A percentile compares a stretch with the other conserved stretches of the same genome.
These are phyloP conservation scores for Blastocystis sp. DNA, from an alignment of 352 stramenopile genomes.

Conservation along the genomic window DNA sequence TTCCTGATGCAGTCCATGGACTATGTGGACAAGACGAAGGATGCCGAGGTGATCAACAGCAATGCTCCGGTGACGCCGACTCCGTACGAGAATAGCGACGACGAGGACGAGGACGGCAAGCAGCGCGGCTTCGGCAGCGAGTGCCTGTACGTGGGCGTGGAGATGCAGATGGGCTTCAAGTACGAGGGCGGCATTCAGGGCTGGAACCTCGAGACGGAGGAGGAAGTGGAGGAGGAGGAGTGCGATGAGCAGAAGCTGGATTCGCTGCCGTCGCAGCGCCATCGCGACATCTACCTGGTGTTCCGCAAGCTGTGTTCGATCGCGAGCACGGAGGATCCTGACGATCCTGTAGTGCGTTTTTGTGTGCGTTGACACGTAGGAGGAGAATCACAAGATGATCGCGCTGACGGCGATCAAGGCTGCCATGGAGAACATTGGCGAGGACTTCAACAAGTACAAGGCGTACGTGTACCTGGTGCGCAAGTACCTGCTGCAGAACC, in stretches of 20 bases:
- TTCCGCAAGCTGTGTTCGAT: slow-evolving; percentile 95
- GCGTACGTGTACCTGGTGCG: slow-evolving; percentile 95
- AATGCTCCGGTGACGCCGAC: neutral
- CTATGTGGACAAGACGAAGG: slow-evolving; percentile 73
- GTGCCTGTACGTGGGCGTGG: slow-evolving; percentile 66
- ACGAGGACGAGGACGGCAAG: slow-evolving; percentile 41
- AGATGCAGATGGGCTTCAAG: slow-evolving; percentile 73
- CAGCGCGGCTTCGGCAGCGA: slow-evolving; percentile 47
- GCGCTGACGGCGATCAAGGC: slow-evolving; percentile 94
- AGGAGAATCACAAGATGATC: slow-evolving; percentile 93
- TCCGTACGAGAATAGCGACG: neutral
- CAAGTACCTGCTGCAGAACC: slow-evolving; percentile 92
- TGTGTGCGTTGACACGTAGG: slow-evolving; percentile 84
- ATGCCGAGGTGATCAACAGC: slow-evolving; percentile 45
- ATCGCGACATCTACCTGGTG: slow-evolving; percentile 96
- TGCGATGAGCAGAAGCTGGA: slow-evolving; percentile 72
- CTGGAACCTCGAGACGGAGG: slow-evolving; percentile 65
- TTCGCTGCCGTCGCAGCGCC: slow-evolving; percentile 88
- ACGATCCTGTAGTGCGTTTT: slow-evolving; percentile 76
- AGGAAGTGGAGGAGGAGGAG: slow-evolving; percentile 69
- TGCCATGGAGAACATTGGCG: slow-evolving; percentile 93
- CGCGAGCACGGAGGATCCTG: slow-evolving; percentile 86
- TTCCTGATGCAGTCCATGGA: slow-evolving; percentile 73
- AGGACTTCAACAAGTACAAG: slow-evolving; percentile 89
- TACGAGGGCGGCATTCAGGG: slow-evolving; percentile 48